These are phyloP conservation scores for Debaryomycetaceae sp. DNA, from an alignment of 1,139 yeast genomes.

Conservation along the genomic window DNA sequence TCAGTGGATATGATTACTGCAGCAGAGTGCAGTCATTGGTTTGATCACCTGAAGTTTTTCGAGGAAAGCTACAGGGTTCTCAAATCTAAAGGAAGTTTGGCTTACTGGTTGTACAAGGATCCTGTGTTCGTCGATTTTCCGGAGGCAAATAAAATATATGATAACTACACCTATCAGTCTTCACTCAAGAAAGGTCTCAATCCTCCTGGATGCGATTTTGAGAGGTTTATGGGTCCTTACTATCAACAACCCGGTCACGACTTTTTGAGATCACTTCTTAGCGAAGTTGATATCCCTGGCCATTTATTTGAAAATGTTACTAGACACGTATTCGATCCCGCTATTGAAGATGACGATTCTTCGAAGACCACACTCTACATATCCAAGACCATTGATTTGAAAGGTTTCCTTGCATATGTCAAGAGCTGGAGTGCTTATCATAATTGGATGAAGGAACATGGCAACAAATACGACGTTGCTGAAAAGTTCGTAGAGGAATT, in stretches of 20 bases:
- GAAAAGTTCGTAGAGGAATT: conserved; percentile 44
- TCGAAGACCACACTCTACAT: conserved; percentile 35
- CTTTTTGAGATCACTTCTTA: conserved; percentile 44
- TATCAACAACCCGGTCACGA: conserved; percentile 57
- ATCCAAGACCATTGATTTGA: conserved; percentile 39
- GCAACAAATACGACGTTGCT: conserved; percentile 32
- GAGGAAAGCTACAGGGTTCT: conserved; percentile 47
- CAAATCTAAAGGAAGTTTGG: conserved; percentile 60
- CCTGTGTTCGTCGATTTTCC: conserved; percentile 49
- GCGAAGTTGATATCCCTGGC: conserved; percentile 39
- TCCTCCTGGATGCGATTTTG: conserved; percentile 29
- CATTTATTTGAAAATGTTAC: conserved; percentile 38
- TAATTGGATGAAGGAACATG: conserved; percentile 51
- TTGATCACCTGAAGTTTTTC: conserved; percentile 54
- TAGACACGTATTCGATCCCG: conserved; percentile 36
- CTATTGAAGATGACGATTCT: conserved; percentile 20
- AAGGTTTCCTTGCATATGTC: conserved; percentile 46
- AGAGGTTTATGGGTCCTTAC: conserved; percentile 57
- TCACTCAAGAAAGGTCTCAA: conserved; percentile 13
- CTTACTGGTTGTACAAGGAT: conserved; percentile 79
- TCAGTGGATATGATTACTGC: conserved; percentile 63
- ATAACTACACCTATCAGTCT: conserved; percentile 37
- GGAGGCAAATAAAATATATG: conserved; percentile 37
- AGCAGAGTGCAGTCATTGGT: conserved; percentile 84
- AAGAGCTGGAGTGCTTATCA: conserved; percentile 72